Evolutionary conservation across 2,329 filamentous ascomycete genomes (phyloP).

Genomic region (Aureobasidium leucospermi): DNA sequence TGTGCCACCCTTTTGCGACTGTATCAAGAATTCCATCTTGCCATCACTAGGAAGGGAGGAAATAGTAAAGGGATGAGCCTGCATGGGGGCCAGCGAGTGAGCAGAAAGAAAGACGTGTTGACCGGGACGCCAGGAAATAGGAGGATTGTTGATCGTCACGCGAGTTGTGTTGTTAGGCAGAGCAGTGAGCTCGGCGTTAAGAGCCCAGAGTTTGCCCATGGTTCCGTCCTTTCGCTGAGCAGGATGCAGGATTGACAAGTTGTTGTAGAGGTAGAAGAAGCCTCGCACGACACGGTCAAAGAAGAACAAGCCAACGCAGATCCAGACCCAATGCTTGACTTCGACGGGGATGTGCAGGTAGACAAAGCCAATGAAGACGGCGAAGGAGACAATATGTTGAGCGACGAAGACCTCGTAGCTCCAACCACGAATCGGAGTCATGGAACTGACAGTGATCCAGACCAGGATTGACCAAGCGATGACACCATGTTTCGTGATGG

Average conservation of each 20-base stretch:
- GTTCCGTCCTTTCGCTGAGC: conserved; percentile 20
- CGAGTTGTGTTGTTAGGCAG: conserved; percentile 50
- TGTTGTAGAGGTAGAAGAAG: conserved; percentile 31
- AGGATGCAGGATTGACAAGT: conserved; percentile 34
- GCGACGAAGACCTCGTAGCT: conserved; percentile 63
- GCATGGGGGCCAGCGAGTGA: conserved; percentile 49
- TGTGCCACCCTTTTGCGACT: conserved; percentile 48
- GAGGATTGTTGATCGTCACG: conserved; percentile 48
- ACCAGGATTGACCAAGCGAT: conserved; percentile 59
- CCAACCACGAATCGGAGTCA: conserved; percentile 57
- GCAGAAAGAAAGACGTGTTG: conserved; percentile 57
- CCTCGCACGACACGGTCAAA: conserved; percentile 53
- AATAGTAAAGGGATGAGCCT: conserved; percentile 60
- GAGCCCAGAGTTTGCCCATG: conserved; percentile 15
- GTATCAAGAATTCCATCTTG: conserved; percentile 50
- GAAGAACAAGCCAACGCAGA: conserved; percentile 54
- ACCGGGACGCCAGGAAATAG: conserved; percentile 53
- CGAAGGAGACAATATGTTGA: conserved; percentile 58
- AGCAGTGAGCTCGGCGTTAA: conserved; percentile 23
- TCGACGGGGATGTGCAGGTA: conserved; percentile 56
- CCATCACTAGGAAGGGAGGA: conserved; percentile 48
- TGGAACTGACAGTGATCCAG: conserved; percentile 58
- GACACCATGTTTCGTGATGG: conserved; percentile 59
- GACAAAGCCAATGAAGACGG: conserved; percentile 55
- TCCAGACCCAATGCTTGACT: conserved; percentile 54